phyloP scores from a whole-genome alignment of 2,329 filamentous ascomycete genomes.

The Fusarium sp. region DNA sequence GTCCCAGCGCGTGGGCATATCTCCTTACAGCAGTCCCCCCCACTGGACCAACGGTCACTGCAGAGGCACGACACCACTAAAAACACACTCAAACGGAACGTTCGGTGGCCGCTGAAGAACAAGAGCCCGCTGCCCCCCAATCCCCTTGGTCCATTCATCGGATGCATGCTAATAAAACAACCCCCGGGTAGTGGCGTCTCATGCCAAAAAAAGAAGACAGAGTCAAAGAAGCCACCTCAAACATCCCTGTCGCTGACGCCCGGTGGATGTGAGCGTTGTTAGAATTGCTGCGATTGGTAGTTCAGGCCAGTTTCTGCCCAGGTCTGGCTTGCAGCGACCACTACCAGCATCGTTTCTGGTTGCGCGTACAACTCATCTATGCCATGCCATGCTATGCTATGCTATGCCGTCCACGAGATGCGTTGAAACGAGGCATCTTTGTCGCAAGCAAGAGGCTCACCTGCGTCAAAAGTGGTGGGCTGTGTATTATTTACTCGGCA shows the following conservation, averaged over 20 bases:
- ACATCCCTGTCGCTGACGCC: constrained; percentile 38
- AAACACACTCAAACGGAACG: constrained; percentile 10
- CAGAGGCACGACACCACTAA: constrained; percentile 21
- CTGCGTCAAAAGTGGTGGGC: constrained; percentile 23
- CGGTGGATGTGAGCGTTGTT: constrained; percentile 29
- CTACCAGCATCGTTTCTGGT: constrained; percentile 28
- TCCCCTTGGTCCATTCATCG: constrained; percentile 4
- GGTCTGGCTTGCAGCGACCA: constrained; percentile 40
- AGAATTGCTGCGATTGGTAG: constrained; percentile 28
- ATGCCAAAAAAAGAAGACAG: constrained; percentile 34
- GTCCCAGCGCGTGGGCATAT: constrained; percentile 9
- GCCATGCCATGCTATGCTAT: neutral
- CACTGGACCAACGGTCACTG: constrained; percentile 25
- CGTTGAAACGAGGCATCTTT: constrained; percentile 32
- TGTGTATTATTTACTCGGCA: constrained; percentile 19
- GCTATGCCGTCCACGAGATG: constrained; percentile 25
- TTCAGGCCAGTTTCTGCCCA: constrained; percentile 7
- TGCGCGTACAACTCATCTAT: constrained; percentile 30
- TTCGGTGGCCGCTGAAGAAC: constrained; percentile 21
- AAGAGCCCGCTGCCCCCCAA: neutral
- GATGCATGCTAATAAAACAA: constrained; percentile 37
- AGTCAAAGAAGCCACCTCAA: constrained; percentile 17
- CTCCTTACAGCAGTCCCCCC: constrained; percentile 22
- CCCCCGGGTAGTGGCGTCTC: constrained; percentile 30
- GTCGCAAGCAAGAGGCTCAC: constrained; percentile 29